Evolutionary conservation across 2,329 filamentous ascomycete genomes (phyloP).

Genomic region (Sphaerulina musiva): DNA sequence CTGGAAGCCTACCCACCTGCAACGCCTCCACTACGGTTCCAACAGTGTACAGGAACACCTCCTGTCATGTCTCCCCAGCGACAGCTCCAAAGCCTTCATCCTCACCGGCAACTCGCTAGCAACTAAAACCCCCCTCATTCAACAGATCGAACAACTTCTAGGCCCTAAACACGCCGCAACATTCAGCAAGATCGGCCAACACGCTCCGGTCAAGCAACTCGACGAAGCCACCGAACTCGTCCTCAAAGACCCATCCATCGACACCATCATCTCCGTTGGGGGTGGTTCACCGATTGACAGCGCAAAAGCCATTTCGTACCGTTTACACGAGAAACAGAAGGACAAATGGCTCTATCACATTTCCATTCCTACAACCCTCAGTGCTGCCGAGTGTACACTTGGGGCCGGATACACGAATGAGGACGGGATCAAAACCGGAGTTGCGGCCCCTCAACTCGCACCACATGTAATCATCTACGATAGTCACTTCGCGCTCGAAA

Average conservation of each 20-base stretch:
- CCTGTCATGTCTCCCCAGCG: slow-evolving; percentile 39
- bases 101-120: slow-evolving; percentile 51
- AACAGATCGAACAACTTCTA: slow-evolving; percentile 46
- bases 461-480: slow-evolving; percentile 51
- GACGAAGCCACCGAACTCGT: slow-evolving; percentile 48
- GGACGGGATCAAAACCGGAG: slow-evolving; percentile 44
- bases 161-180: slow-evolving; percentile 50
- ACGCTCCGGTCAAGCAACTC: slow-evolving; percentile 50
- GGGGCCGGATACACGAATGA: slow-evolving; percentile 47
- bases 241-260: slow-evolving; percentile 41
- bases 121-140: slow-evolving; percentile 48
- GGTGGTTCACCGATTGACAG: slow-evolving; percentile 52
- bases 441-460: slow-evolving; percentile 39
- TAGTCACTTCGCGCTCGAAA: slow-evolving; percentile 45
- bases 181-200: slow-evolving; percentile 50
- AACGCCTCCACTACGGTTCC: slow-evolving; percentile 47
- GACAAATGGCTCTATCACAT: slow-evolving; percentile 42
- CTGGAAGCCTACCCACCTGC: slow-evolving; percentile 47
- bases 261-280: slow-evolving; percentile 51
- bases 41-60: slow-evolving; percentile 45
- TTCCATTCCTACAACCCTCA: slow-evolving; percentile 46
- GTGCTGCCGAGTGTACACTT: slow-evolving; percentile 51
- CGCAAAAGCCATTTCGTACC: slow-evolving; percentile 44
- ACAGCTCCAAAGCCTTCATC: slow-evolving; percentile 50
- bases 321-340: slow-evolving; percentile 36